phyloP scores from a whole-genome alignment of 495 filamentous ascomycete genomes.

The Tuber umbilicatum region DNA sequence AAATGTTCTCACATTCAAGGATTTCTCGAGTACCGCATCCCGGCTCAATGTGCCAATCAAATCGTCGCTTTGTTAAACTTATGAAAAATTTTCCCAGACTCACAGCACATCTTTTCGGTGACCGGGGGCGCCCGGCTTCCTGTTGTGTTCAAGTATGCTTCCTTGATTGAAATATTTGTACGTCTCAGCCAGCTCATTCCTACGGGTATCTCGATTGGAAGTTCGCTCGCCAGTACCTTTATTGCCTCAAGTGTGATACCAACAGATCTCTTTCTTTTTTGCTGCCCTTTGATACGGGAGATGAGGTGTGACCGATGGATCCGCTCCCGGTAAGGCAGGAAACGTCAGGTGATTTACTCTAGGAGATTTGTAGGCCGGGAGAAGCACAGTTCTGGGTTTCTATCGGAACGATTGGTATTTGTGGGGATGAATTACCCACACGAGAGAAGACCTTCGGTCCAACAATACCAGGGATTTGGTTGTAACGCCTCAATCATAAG shows the following conservation, averaged over 20 bases:
- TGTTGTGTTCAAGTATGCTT: not conserved
- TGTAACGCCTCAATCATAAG: not conserved
- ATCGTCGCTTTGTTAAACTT: not conserved
- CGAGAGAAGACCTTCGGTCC: not conserved
- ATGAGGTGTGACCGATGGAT: not conserved
- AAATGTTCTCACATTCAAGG: not conserved
- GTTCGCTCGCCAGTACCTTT: not conserved
- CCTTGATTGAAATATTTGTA: not conserved
- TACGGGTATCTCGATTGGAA: not conserved
- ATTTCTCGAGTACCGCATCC: not conserved
- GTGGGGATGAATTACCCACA: slow-evolving; percentile 1
- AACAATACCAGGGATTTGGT: not conserved
- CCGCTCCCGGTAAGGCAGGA: not conserved
- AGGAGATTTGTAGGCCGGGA: not conserved
- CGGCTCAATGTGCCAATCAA: not conserved
- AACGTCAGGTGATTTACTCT: not conserved
- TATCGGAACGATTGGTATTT: not conserved
- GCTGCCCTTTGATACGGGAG: not conserved
- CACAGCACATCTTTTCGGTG: not conserved
- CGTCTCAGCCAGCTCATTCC: not conserved
- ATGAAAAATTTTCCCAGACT: not conserved
- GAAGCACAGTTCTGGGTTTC: not conserved
- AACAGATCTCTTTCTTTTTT: not conserved
- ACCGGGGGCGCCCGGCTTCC: not conserved
- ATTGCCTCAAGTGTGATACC: not conserved